Conservation (phyloP, 1,284 basidiomycete genomes). For the Moesziomyces globuligerus region DNA sequence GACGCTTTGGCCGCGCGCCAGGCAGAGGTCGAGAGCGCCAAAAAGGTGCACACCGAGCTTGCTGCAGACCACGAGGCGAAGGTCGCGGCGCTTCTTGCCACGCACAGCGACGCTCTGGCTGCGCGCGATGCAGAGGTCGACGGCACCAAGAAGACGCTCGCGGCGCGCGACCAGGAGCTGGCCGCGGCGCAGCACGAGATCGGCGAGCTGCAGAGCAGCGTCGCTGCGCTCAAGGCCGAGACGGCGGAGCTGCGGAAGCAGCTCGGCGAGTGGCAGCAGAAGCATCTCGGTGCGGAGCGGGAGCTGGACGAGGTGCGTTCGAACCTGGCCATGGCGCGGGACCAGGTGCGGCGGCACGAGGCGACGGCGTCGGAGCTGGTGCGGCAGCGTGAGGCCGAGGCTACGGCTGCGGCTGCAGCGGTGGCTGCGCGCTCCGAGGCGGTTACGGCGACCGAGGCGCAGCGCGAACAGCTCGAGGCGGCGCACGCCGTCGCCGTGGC, state of each 20-base stretch:
- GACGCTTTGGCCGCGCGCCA: too few species aligned
- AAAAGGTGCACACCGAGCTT: constrained; percentile 14
- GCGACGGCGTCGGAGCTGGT: constrained; percentile 31
- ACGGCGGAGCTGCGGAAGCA: constrained; percentile 34
- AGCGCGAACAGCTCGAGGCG: constrained; percentile 42
- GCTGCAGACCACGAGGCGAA: constrained; percentile 14
- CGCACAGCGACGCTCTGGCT: constrained; percentile 24
- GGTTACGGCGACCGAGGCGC: constrained; percentile 40
- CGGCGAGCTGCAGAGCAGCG: constrained; percentile 35
- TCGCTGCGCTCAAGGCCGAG: constrained; percentile 30
- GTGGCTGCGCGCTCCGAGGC: constrained; percentile 47
- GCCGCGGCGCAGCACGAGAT: constrained; percentile 27
- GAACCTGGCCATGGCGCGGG: constrained; percentile 37
- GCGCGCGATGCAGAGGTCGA: constrained; percentile 18
- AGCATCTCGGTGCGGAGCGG: constrained; percentile 23
- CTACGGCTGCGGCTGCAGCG: constrained; percentile 38
- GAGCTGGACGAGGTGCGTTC: constrained; percentile 42
- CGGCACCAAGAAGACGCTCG: constrained; percentile 10
- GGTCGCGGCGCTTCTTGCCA: constrained; percentile 14
- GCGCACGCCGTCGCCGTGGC: constrained; percentile 33
- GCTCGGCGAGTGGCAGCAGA: constrained; percentile 26
- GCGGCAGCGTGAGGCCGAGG: constrained; percentile 42
- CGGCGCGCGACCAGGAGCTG: constrained; percentile 21
- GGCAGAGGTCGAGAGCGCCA: too few species aligned
- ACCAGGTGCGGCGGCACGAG: constrained; percentile 47